Evolutionary conservation across 2,329 filamentous ascomycete genomes (phyloP), one percentile per base, ranked within the genome.

Genomic region (Penicillium sp.): DNA sequence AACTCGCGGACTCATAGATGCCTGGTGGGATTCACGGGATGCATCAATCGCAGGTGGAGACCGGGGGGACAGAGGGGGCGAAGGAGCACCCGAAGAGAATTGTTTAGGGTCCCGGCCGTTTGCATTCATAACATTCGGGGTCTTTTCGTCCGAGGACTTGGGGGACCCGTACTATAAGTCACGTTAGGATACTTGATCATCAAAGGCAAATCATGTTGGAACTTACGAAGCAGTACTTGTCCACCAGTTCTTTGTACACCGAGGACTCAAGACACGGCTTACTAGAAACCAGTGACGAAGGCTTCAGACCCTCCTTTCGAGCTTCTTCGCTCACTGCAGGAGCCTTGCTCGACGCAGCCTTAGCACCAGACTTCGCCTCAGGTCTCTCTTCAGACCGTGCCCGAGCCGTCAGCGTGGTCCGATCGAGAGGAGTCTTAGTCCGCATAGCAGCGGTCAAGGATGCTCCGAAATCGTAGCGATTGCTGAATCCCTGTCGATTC

Each of bases 191-290:
- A 22, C n/a, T 39, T 8, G n/a, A 20, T 42, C 23, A 32, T 14
- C 11, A 28, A 32, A 11, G 14, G 7, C 14, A 27, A 20, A 11
- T 20, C 27, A 27, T 23, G n/a, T 23, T 1, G 31, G 11, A 39
- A 95, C 91, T 83, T 91, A 96, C 91, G 82, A 97, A 98, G 79
- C 93, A 98, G 78, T 95, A 98, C 77, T 95, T 96, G 77, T 95
- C 90, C 70, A 98, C 86, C 56, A 98, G 80, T 73, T 98, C 93
- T 72, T 94, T 88, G 69, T 98, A 97, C 50, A 91, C 90, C 50
- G 88, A 84, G 55, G 89, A 94, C 50, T 90, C 81, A 56, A 95
- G 84, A 62, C 80, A 77, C 36, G 84, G 83, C 63, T 85, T 82
- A 62, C 80, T 78, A 31, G 77, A 74, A 11, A 78, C 73, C 58